Evolutionary conservation across 495 filamentous ascomycete genomes (phyloP), one percentile per base, ranked within the genome.

Genomic region (Lasiosphaeris hirsuta): DNA sequence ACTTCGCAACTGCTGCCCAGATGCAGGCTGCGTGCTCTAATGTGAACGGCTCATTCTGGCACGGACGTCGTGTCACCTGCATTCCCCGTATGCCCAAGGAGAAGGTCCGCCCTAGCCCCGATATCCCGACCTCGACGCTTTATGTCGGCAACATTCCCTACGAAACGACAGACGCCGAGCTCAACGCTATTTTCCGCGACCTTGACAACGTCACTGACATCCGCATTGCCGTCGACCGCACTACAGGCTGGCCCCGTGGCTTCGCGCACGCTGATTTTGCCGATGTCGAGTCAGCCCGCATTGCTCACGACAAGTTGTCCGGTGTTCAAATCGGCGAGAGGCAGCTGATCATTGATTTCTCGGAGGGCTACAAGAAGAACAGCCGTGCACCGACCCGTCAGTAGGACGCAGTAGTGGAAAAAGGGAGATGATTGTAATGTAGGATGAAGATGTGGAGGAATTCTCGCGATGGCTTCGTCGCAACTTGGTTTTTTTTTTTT

Each of bases 141-240:
- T 97, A 87, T 72, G 81, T 98, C 59, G 94, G 94, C 56, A 94
- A 95, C 72, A 84, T 98, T 67, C 82, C 89, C 37, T 96, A 89
- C 63, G 89, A 96, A 71, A 85, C 93, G 75, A 88, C 89, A 3
- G 94, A 97, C 63, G 82, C 81, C 38, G 94, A 98, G 61, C 74
- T 98, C 33, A 92, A 96, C 69, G 74, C 84, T 23, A 72, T 97
- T 30, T 95, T 98, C 78, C 70, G 78, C 41, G 82, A 84, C 11
- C 73, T 96, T 40, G 71, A 77, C 35, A 87, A 89, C 67, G 79
- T 94, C 18, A 71, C 81, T 54, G 92, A 97, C 62, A 85, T 98
- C 35, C 84, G 94, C 44, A 86, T 98, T 35, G 88, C 94, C 38
- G 88, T 97, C 59, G 94, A 98, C 71, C 83, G 90, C 51, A 82